Evolutionary conservation across 768 basidiomycete genomes (phyloP), one percentile per base, ranked within the genome.

Genomic region (Mycena chlorophos): DNA sequence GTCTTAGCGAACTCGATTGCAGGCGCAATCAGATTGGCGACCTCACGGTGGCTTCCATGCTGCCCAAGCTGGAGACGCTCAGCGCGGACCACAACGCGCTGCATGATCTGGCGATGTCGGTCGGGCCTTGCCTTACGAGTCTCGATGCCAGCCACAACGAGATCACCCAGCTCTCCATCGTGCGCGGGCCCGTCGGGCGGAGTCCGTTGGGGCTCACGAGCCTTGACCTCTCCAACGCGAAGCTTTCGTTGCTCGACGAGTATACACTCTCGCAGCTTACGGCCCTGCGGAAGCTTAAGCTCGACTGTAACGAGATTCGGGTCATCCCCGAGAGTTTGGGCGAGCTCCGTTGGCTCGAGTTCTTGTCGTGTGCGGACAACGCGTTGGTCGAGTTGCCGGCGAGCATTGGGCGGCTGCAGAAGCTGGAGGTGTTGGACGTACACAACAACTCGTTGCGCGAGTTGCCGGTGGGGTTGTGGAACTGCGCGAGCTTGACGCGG

Each of bases 361-460:
- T 73, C 0, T 80, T 99, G 5, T 89, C 89, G 12, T 92, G 91
- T 66, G 90, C 91, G n/a, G 91, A 98, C 70, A 98, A 98, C 72
- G 81, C 87, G 61, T 80, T 99, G 19, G 83, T 84, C 52, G 71
- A 78, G 16, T 78, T 98, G 0, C 97, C 97, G 0, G 68, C 76
- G 13, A 84, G 82, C 38, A 86, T 98, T 46, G 93, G 93, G 14
- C 75, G 76, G 8, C 76, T 98, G 42, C 83, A 84, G 71, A 85
- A 83, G 39, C 80, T 98, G 8, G 82, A 87, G 61, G 75, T 72
- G 1, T 78, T 99, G 38, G 92, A 97, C 61, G 88, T 88, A 2
- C 95, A 98, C 67, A 94, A 91, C 67, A 99, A 98, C 74, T 88
- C 87, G 62, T 75, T 98, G 43, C 82, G 78, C 4, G 84, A 86